phyloP scores from a whole-genome alignment of 768 basidiomycete species.

The Suillus brevipes region DNA sequence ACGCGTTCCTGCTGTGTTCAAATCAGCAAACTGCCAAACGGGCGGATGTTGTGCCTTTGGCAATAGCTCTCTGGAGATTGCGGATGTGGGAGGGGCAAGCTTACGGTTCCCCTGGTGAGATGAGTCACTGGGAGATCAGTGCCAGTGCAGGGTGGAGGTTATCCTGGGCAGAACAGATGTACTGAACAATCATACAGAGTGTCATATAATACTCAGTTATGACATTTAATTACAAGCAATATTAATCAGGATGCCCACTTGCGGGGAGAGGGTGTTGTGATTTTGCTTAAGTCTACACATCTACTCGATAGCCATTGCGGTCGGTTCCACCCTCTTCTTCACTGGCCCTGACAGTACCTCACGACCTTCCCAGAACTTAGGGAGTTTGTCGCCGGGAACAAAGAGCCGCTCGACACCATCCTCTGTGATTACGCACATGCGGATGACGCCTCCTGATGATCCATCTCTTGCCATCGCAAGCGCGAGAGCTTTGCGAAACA shows the following conservation, averaged over 20 bases:
- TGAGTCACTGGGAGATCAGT: conserved; percentile 42
- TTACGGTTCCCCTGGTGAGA: conserved; percentile 16
- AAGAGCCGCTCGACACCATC: conserved; percentile 90
- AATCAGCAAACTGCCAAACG: conserved; percentile 47
- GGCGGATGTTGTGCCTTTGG: conserved; percentile 63
- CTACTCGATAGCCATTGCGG: conserved; percentile 49
- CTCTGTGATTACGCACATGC: conserved; percentile 96
- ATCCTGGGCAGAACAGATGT: conserved; percentile 12
- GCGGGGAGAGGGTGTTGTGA: not conserved
- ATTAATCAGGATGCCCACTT: not conserved
- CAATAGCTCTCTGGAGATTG: conserved; percentile 76
- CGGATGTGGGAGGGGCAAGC: conserved; percentile 69
- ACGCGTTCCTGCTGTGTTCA: conserved; percentile 68
- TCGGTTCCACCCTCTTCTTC: conserved; percentile 25
- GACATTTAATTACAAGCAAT: not conserved
- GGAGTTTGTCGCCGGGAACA: conserved; percentile 86
- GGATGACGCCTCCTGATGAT: conserved; percentile 95
- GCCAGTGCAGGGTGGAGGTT: conserved; percentile 27
- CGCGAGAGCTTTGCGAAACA: conserved; percentile 65
- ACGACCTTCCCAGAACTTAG: conserved; percentile 85
- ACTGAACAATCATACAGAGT: not conserved
- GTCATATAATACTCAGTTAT: not conserved
- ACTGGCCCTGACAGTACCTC: conserved; percentile 56
- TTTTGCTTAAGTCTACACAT: not conserved
- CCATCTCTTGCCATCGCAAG: conserved; percentile 98